Evolutionary conservation across 768 basidiomycete genomes (phyloP), one percentile per base, ranked within the genome.

Genomic region (Kwoniella bestiolae): DNA sequence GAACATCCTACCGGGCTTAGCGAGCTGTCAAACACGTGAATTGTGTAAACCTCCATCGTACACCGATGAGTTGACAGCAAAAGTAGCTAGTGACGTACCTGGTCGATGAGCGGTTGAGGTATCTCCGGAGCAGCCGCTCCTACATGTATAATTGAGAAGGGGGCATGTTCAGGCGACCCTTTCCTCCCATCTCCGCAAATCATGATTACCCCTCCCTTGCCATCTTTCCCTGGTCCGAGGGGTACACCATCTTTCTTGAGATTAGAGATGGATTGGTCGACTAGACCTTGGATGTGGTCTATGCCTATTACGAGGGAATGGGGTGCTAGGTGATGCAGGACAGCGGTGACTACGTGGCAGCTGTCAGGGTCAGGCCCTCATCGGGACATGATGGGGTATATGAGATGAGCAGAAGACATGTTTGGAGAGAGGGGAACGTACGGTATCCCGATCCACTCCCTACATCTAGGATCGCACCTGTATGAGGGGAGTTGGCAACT

Each of bases 131-230:
- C 88, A 0, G 95, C 94, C 0, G 95, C 95, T 3, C 95, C 95
- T 38, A 97, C 94, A 71, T 98, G 94, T 55, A 97, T 96, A 0
- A 87, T 89, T 66, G 92, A 86, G 75, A 88, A 92, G 0, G 90
- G 90, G 8, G 77, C 82, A 76, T 60, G 2, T 21, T 25, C 23
- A 23, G 45, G 44, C 79, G 63, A 70, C 83, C 94, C 94, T 80
- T 86, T 75, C 62, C 94, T 83, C 2, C 94, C 94, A 80, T 97
- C 94, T 0, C 91, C 92, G 0, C 81, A 81, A 1, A 92, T 73
- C 63, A 95, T 83, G 47, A 85, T 82, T 44, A 97, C 41, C 84
- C 86, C 8, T 80, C 61, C 34, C 78, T 11, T 88, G 84, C 25
- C 21, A n/a, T 44, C 18, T 91, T 55, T 0, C 86, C 86, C 6